Base-by-base conservation (phyloP, 805 yeast genomes). In the Wickerhamomyces hampshirensis region DNA sequence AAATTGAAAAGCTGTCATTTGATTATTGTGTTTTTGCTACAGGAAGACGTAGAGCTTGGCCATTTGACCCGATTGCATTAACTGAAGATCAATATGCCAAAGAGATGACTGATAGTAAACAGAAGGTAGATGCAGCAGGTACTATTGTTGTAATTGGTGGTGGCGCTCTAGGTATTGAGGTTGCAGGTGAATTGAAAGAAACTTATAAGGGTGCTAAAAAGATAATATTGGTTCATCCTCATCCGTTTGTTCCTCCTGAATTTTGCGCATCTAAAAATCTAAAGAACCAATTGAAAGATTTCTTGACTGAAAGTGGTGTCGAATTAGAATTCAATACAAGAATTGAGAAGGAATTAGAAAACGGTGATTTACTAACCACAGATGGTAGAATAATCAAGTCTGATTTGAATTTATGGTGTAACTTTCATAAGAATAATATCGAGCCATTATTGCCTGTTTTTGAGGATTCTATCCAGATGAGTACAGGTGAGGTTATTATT, bases 1-100 rank as follows among this genome's bases (percentile, higher is more conserved):
- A 37, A 4, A 39, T 44, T 13, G 42, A 43, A 10, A 41, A 40
- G 49, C 63, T 30, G 17, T 49, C 53, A 7, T 74, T 72, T 48
- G 75, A 74, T 43, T 73, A 69, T 43, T 67, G 65, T 15, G 56
- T 73, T 9, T 49, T 63, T 35, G 73, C 77, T 5, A 54, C 71
- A 2, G 80, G 80, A 1, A 58, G 79, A 49, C 59, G 71, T 35
- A 56, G 80, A 41, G 56, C 58, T 28, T 73, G 77, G 76, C 80
- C 80, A 11, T 65, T 71, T 26, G 72, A 73, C 24, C 80, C 79
- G 3, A 48, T 57, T n/a, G 75, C 69, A 0, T 46, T 44, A 31
- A 65, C 67, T 10, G 55, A 49, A 34, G 58, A 59, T 13, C 51
- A 49, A 6, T 73, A 59, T 44, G 38, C 65, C 18, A 39, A 51